Evolutionary conservation across 2,329 filamentous ascomycete genomes (phyloP).

Genomic region (Cryphonectria nitschkei): DNA sequence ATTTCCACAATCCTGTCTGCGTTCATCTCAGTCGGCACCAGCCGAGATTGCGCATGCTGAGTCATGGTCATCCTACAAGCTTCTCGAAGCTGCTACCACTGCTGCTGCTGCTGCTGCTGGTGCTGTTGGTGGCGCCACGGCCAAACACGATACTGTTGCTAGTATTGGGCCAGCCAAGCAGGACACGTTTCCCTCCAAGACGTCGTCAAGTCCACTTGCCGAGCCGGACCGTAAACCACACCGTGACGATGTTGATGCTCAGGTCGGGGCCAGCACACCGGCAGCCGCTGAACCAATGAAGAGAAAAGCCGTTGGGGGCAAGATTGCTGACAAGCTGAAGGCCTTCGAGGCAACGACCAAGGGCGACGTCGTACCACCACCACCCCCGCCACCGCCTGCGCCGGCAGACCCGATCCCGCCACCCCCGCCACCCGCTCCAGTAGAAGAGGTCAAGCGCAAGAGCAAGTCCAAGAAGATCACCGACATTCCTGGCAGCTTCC

Average conservation of each 20-base stretch:
- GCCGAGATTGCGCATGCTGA: constrained; percentile 54
- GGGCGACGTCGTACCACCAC: constrained; percentile 41
- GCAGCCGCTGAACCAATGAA: constrained; percentile 40
- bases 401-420: constrained; percentile 34
- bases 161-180: constrained; percentile 36
- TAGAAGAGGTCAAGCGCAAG: constrained; percentile 46
- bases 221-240: constrained; percentile 8
- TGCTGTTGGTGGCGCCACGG: constrained; percentile 34
- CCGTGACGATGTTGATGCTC: background rate
- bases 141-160: constrained; percentile 20
- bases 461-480: constrained; percentile 42
- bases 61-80: constrained; percentile 43
- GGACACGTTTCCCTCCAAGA: constrained; percentile 44
- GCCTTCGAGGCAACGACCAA: constrained; percentile 53
- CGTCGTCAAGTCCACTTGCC: constrained; percentile 40
- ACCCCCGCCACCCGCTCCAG: constrained; percentile 44
- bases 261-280: constrained; percentile 5
- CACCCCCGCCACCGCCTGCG: constrained; percentile 39
- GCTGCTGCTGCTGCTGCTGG: constrained; percentile 15
- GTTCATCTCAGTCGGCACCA: constrained; percentile 33
- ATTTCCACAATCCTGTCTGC: constrained; percentile 21
- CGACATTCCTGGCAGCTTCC: constrained; percentile 62
- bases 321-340: constrained; percentile 60
- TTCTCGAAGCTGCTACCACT: constrained; percentile 48
- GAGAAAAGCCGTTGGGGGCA: constrained; percentile 53